A percentile compares a stretch with the other conserved stretches of the same genome.
These are phyloP conservation scores for Alnus rubra DNA, from an alignment of 306 rosid species.

Conservation along the genomic window DNA sequence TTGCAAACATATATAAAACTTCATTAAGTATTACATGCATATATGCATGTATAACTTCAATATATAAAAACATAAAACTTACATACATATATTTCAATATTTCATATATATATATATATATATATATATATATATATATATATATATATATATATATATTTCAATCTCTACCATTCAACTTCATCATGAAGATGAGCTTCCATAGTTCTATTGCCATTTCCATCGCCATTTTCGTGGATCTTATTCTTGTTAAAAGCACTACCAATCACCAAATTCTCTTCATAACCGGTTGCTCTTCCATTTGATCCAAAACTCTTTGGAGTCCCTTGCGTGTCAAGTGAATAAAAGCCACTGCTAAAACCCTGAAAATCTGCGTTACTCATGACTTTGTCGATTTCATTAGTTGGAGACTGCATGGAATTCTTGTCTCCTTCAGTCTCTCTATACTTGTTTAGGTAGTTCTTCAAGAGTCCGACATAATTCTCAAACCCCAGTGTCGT, in stretches of 20 bases:
- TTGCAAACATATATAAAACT: not conserved
- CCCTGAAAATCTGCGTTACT: no score
- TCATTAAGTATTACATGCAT: no score
- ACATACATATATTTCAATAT: no score
- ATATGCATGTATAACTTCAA: no score
- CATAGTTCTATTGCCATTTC: conserved; percentile 42
- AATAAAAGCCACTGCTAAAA: no score
- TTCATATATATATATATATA: not conserved
- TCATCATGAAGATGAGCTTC: conserved; percentile 54
- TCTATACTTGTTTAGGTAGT: conserved; percentile 65
- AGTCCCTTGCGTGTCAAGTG: no score
- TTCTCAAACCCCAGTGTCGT: conserved; percentile 80
- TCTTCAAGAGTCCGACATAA: conserved; percentile 71
- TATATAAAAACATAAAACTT: no score
- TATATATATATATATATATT: not conserved
- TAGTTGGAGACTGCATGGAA: no score
- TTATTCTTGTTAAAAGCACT: conserved; percentile 28
- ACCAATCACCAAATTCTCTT: conserved; percentile 12
- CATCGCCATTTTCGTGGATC: conserved; percentile 42
- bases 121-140: no score
- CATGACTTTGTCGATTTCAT: no score
- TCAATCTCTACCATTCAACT: conserved; percentile 56
- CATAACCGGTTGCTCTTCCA: no score
- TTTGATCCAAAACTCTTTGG: no score
- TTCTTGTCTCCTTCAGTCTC: conserved; percentile 54